Evolutionary conservation across 495 filamentous ascomycete species (phyloP).

Genomic region (Xylaria intraflava): DNA sequence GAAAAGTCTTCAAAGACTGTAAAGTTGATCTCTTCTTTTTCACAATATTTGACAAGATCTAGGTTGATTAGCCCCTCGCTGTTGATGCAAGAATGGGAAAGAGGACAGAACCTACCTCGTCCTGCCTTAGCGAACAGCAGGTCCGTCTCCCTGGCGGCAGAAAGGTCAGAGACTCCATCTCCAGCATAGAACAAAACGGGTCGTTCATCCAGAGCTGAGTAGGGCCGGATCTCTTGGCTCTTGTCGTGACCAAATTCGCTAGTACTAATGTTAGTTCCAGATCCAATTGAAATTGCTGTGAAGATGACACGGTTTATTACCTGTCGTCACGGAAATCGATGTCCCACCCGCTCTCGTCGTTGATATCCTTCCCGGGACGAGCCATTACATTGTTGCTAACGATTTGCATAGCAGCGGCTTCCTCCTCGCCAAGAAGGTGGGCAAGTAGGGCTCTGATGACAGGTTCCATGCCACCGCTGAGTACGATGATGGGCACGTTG

Average conservation of each 20-base stretch:
- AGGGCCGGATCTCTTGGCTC: constrained; percentile 76
- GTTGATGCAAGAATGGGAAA: constrained; percentile 1
- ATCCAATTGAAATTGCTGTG: not conserved
- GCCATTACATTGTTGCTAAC: constrained; percentile 71
- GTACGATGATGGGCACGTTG: constrained; percentile 84
- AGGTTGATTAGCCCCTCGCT: not conserved
- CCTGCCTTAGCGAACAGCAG: constrained; percentile 87
- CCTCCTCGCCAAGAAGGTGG: constrained; percentile 65
- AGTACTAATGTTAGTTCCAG: constrained; percentile 5
- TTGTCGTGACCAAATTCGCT: constrained; percentile 93
- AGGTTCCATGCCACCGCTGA: constrained; percentile 86
- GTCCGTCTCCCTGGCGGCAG: constrained; percentile 81
- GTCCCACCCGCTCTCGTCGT: constrained; percentile 75
- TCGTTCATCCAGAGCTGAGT: constrained; percentile 64
- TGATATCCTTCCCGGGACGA: constrained; percentile 64
- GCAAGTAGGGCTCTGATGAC: constrained; percentile 79
- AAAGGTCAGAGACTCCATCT: constrained; percentile 84
- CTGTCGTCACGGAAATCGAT: constrained; percentile 84
- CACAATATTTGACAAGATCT: constrained; percentile 81
- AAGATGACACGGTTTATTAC: constrained; percentile 30
- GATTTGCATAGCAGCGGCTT: constrained; percentile 68
- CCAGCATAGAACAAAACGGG: constrained; percentile 84
- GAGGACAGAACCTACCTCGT: constrained; percentile 52
- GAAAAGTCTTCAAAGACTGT: constrained; percentile 74
- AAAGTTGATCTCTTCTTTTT: constrained; percentile 70